phyloP scores from a whole-genome alignment of 2,329 filamentous ascomycete species.

The Colletotrichum eleusines region DNA sequence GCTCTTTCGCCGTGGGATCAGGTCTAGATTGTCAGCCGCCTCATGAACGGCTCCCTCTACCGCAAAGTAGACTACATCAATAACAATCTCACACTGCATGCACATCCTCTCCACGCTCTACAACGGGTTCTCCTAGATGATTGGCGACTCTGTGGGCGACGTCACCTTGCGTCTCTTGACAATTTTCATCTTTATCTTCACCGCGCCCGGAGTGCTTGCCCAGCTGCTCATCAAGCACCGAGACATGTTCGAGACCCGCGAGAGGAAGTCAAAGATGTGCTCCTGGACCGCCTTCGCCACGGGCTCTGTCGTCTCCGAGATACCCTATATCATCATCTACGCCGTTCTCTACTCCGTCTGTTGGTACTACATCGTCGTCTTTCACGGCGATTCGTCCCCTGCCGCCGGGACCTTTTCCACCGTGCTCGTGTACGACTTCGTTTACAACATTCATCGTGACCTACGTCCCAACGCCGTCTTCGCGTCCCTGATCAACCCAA shows the following conservation, averaged over 20 bases:
- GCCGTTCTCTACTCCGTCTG: constrained; percentile 63
- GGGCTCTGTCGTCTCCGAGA: constrained; percentile 61
- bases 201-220: constrained; percentile 68
- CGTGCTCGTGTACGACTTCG: constrained; percentile 70
- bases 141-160: constrained; percentile 63
- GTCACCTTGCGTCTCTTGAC: constrained; percentile 69
- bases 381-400: constrained; percentile 57
- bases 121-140: constrained; percentile 72
- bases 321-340: constrained; percentile 60
- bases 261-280: constrained; percentile 73
- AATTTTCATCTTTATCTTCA: constrained; percentile 73
- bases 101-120: constrained; percentile 68
- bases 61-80: constrained; percentile 76
- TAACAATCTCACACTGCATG: constrained; percentile 72
- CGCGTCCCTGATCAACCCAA: constrained; percentile 67
- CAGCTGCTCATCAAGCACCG: constrained; percentile 69
- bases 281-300: constrained; percentile 70
- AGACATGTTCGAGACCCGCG: constrained; percentile 68
- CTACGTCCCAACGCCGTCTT: constrained; percentile 71
- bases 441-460: constrained; percentile 72
- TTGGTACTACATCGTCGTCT: constrained; percentile 71
- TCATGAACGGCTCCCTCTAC: constrained; percentile 72
- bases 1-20: constrained; percentile 76
- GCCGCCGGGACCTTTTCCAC: constrained; percentile 66
- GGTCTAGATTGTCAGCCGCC: constrained; percentile 71